Conservation (phyloP, 306 rosid species). For the Cicer chorassanicum region DNA sequence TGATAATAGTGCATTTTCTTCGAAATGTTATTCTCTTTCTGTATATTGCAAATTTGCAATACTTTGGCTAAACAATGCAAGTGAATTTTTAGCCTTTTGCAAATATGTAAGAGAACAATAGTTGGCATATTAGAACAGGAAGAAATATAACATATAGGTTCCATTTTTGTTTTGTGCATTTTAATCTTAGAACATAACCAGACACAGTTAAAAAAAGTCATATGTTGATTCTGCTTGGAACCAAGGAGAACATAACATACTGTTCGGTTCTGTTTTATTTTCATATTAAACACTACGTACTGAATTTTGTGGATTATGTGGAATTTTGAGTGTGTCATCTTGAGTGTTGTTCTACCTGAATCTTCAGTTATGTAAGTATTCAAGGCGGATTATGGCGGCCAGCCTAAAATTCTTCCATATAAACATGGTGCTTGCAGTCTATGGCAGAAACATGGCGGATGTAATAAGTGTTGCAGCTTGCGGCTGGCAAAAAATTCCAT, state of each 20-base stretch:
- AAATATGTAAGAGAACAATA: constrained; percentile 6
- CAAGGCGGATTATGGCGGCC: constrained; percentile 7
- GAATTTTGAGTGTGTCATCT: constrained; percentile 15
- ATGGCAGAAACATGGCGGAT: no score
- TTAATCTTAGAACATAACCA: background rate
- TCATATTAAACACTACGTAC: background rate
- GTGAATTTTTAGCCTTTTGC: background rate
- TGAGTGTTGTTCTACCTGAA: background rate
- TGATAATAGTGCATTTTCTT: constrained; percentile 20
- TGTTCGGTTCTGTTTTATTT: background rate
- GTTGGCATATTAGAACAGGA: constrained; percentile 9
- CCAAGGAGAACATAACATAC: background rate
- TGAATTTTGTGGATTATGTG: background rate
- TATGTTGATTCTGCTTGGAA: background rate
- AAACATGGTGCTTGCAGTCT: no score
- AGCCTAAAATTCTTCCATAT: no score
- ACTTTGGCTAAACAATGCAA: background rate
- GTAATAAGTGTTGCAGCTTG: no score
- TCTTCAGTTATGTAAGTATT: constrained; percentile 2
- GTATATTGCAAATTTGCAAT: background rate
- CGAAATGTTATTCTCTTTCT: background rate
- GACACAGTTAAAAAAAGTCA: background rate
- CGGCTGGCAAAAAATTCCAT: no score
- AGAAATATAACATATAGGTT: background rate
- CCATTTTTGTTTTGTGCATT: background rate